These are phyloP conservation scores for Cordia subcordata DNA, from an alignment of 257 asterid species.

Conservation along the genomic window DNA sequence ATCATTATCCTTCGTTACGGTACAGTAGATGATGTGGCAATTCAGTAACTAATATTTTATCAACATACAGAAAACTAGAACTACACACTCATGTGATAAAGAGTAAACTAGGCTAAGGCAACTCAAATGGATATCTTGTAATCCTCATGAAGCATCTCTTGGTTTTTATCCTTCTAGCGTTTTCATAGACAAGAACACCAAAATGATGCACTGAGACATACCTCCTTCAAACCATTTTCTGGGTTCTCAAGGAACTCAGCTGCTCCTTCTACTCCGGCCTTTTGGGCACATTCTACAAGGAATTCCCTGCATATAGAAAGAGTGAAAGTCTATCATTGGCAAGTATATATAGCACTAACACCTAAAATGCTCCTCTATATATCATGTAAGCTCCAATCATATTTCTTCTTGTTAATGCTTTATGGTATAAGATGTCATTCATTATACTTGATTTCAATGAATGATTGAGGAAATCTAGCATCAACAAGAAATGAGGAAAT, in stretches of 20 bases:
- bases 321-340: not conserved
- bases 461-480: no score
- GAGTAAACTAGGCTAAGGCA: not conserved
- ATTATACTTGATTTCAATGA: not conserved
- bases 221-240: conserved; percentile 81
- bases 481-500: no score
- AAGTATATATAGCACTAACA: not conserved
- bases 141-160: not conserved
- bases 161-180: not conserved
- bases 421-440: not conserved
- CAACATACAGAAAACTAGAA: not conserved
- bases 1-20: no score
- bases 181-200: not conserved
- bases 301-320: conserved; percentile 47
- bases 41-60: no score
- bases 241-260: conserved; percentile 86
- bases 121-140: not conserved
- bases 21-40: not conserved
- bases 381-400: no score
- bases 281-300: conserved; percentile 64
- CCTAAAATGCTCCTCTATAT: not conserved
- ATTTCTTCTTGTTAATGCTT: no score
- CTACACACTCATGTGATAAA: not conserved
- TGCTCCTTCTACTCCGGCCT: conserved; percentile 89
- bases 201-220: conserved; percentile 15